Evolutionary conservation across 495 filamentous ascomycete species (phyloP), one percentile per base, ranked within the genome.

Genomic region (Echria macrotheca): DNA sequence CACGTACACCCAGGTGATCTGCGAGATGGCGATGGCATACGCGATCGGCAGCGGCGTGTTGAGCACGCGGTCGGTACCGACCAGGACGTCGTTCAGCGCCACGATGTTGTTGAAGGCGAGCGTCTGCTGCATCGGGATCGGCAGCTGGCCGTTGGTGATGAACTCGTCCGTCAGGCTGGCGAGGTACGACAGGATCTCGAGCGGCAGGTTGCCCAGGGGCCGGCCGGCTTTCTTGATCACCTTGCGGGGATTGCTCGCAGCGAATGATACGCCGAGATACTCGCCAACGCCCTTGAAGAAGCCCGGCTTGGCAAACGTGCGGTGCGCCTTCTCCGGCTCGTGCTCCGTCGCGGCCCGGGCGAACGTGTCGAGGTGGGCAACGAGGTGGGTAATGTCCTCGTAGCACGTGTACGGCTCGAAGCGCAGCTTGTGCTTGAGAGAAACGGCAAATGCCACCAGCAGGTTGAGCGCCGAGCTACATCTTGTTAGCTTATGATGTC

Each of bases 1-100:
- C 36, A 94, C 81, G 65, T 94, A 95, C 39, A 91, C 76, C 85
- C 87, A 91, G 26, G 88, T 85, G 56, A 94, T 91, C 56, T 94
- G 89, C 17, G 82, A 76, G 53, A 94, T 91, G 43, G 86, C 81
- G 58, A 95, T 95, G 40, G 76, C 78, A 73, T 95, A 95, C 17
- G 87, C 89, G 45, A 87, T 77, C 12, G 89, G 89, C 5, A 94
- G 72, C 2, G 89, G 89, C 2, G 89, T 95, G 62, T 83, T 87
- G 19, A 91, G 78, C 17, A 95, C 85, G 32, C 89, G 82, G 58
- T 95, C 88, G 5, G 83, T 83, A 31, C 83, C 83, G 3, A 78
- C 80, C 32, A 88, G 66, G 3, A 86, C 77, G 55, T 95, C 88
- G 59, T 87, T 89, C 12, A 95, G 59, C 0, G 75, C 58, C 24